Evolutionary conservation across 768 basidiomycete species (phyloP).

Genomic region (Sporobolomyces phaffii): DNA sequence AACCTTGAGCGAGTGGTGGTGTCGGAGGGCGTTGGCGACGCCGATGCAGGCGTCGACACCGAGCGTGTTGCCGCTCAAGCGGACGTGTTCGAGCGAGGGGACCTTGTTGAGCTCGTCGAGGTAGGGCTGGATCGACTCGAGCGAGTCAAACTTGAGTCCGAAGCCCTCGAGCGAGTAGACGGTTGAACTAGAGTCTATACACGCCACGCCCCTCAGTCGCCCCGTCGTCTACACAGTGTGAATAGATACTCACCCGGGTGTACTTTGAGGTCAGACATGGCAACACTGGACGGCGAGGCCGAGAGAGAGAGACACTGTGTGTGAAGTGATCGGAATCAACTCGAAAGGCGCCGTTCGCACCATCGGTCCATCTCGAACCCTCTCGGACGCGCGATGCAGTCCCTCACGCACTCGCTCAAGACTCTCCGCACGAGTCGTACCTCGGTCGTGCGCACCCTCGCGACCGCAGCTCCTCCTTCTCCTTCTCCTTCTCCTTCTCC

Average conservation of each 20-base stretch:
- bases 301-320: background rate
- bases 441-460: conserved; percentile 17
- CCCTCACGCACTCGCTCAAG: background rate
- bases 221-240: too few species aligned
- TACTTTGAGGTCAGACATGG: conserved; percentile 2
- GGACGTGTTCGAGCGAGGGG: conserved; percentile 70
- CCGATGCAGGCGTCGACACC: conserved; percentile 83
- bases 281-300: too few species aligned
- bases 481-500: too few species aligned
- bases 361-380: too few species aligned
- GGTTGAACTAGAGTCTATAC: conserved; percentile 17
- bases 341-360: too few species aligned
- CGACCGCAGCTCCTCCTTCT: conserved; percentile 26
- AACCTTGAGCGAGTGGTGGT: conserved; percentile 66
- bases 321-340: too few species aligned
- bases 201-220: background rate
- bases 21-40: conserved; percentile 69
- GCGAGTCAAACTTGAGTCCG: conserved; percentile 72
- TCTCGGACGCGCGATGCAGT: conserved; percentile 17
- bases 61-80: conserved; percentile 87
- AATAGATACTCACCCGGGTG: conserved; percentile 12
- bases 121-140: conserved; percentile 67
- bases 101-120: conserved; percentile 51
- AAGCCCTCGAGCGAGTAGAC: conserved; percentile 58
- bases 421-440: background rate